phyloP scores from a whole-genome alignment of 2,329 filamentous ascomycete species.

The Nemania sp. region DNA sequence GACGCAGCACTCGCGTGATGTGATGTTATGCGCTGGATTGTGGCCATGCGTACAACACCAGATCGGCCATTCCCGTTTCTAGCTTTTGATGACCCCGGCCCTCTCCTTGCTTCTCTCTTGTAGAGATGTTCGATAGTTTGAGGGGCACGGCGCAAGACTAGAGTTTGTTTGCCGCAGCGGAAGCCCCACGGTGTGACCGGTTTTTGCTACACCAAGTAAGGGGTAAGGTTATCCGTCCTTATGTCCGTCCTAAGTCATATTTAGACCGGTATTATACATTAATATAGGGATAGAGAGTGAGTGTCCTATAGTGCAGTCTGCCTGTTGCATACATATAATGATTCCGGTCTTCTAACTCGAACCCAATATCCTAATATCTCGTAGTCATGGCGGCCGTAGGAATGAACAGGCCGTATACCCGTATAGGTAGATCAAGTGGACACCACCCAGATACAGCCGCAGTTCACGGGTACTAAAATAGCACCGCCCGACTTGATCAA shows the following conservation, averaged over 20 bases:
- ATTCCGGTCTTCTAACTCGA: too few species aligned
- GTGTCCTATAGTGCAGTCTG: too few species aligned
- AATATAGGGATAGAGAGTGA: too few species aligned
- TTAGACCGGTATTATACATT: too few species aligned
- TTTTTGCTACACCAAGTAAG: too few species aligned
- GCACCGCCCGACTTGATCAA: conserved; percentile 25
- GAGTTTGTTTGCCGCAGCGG: too few species aligned
- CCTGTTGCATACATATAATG: too few species aligned
- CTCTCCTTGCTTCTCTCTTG: background rate
- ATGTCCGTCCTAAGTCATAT: too few species aligned
- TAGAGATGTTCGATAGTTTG: too few species aligned
- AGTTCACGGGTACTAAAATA: conserved; percentile 14
- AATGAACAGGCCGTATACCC: background rate
- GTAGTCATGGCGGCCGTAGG: background rate
- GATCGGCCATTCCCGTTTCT: background rate
- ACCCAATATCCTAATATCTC: background rate
- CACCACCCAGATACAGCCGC: conserved; percentile 18
- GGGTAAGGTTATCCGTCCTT: too few species aligned
- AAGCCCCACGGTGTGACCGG: too few species aligned
- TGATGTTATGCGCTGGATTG: conserved; percentile 1
- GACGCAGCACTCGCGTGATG: conserved; percentile 1
- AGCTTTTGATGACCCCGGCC: background rate
- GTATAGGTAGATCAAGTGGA: conserved; percentile 2
- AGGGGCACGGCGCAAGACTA: too few species aligned
- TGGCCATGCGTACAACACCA: background rate